phyloP scores from a whole-genome alignment of 768 basidiomycete genomes.

The Suillus sp. region DNA sequence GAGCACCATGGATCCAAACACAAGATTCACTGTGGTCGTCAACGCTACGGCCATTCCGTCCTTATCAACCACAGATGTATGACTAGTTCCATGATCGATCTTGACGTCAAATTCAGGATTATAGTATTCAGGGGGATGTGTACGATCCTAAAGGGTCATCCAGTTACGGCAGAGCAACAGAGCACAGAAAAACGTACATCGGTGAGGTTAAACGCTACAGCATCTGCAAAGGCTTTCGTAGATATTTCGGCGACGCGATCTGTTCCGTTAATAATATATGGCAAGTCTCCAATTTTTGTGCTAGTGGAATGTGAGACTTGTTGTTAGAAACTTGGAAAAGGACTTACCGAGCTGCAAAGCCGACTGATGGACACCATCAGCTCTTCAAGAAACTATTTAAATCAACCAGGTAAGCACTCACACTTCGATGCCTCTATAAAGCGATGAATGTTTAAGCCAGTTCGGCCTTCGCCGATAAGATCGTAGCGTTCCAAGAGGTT shows the following conservation, averaged over 20 bases:
- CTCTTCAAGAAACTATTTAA: conserved; percentile 19
- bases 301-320: conserved; percentile 41
- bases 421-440: conserved; percentile 86
- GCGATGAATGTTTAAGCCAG: conserved; percentile 73
- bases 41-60: conserved; percentile 85
- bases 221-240: conserved; percentile 66
- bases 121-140: conserved; percentile 84
- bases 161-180: conserved; percentile 12
- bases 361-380: conserved; percentile 41
- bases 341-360: conserved; percentile 62
- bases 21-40: conserved; percentile 86
- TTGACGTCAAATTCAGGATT: conserved; percentile 77
- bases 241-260: conserved; percentile 62
- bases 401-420: conserved; percentile 33
- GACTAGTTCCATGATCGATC: conserved; percentile 92
- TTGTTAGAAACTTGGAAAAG: not conserved
- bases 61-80: conserved; percentile 80
- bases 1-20: conserved; percentile 88
- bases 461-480: conserved; percentile 49
- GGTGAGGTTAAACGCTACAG: conserved; percentile 69
- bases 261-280: conserved; percentile 55
- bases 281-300: conserved; percentile 81
- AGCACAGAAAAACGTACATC: conserved; percentile 58
- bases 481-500: conserved; percentile 83
- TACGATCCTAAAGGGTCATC: conserved; percentile 58